These are phyloP conservation scores for Scheffersomyces segobiensis DNA, from an alignment of 1,139 yeast species.

Conservation along the genomic window DNA sequence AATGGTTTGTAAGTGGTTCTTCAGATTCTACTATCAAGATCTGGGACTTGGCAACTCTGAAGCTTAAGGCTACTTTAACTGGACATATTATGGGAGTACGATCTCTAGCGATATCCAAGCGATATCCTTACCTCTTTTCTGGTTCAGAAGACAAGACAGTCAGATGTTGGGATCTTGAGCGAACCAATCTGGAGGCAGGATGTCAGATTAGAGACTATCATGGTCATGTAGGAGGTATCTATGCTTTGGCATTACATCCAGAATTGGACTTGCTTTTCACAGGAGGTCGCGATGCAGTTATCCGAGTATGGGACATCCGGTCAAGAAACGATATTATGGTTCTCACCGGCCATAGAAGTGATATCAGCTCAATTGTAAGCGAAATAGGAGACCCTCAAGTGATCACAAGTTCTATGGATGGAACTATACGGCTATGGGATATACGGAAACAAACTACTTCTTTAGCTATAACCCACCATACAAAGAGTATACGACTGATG, in stretches of 20 bases:
- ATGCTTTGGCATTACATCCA: constrained; percentile 82
- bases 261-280: constrained; percentile 82
- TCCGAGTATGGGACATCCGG: constrained; percentile 92
- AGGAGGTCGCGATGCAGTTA: constrained; percentile 87
- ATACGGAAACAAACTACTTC: constrained; percentile 38
- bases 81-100: constrained; percentile 93
- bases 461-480: constrained; percentile 78
- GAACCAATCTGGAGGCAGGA: constrained; percentile 60
- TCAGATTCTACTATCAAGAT: constrained; percentile 85
- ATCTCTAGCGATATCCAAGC: constrained; percentile 66
- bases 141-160: constrained; percentile 94
- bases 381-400: constrained; percentile 83
- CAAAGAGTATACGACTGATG: constrained; percentile 76
- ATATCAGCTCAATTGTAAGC: constrained; percentile 68
- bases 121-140: constrained; percentile 86
- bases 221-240: constrained; percentile 92
- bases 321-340: constrained; percentile 75
- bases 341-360: constrained; percentile 77
- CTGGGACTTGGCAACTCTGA: constrained; percentile 84
- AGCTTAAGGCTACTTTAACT: constrained; percentile 71
- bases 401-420: constrained; percentile 79
- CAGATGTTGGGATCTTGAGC: constrained; percentile 96
- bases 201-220: constrained; percentile 77
- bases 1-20: constrained; percentile 92
- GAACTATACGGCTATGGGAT: constrained; percentile 89